phyloP scores from a whole-genome alignment of 164 flowering plant genomes.

The Stephania yunnanensis region DNA sequence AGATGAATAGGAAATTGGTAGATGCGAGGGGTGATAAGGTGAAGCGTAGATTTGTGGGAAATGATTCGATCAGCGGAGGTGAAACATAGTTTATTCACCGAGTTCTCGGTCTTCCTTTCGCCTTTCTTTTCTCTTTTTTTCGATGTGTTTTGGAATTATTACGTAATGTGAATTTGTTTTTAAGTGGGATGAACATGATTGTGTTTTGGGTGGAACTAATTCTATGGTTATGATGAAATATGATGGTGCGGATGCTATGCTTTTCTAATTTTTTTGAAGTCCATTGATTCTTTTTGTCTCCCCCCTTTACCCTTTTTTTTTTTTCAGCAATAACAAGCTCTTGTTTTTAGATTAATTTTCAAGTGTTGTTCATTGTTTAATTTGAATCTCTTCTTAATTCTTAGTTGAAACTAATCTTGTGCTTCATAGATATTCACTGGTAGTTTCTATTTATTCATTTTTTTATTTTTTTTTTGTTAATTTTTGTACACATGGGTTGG shows the following conservation, averaged over 20 bases:
- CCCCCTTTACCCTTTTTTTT: background rate
- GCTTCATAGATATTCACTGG: background rate
- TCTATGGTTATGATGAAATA: background rate
- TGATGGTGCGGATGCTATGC: background rate
- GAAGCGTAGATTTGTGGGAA: slow-evolving; percentile 12
- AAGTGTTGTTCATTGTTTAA: background rate
- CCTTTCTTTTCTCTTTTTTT: slow-evolving; percentile 10
- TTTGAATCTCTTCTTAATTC: background rate
- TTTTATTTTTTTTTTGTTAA: background rate
- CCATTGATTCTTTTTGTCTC: background rate
- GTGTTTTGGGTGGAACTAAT: background rate
- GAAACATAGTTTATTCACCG: background rate
- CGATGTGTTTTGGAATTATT: too few species aligned
- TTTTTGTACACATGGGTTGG: background rate
- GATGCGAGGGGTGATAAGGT: slow-evolving; percentile 3
- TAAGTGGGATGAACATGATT: slow-evolving; percentile 16
- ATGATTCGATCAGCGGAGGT: slow-evolving; percentile 17
- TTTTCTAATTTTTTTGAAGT: background rate
- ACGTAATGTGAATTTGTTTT: background rate
- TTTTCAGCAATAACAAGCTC: background rate
- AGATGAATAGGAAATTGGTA: slow-evolving; percentile 29
- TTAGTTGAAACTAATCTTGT: background rate
- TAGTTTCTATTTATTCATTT: background rate
- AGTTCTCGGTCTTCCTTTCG: background rate
- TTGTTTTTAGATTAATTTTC: background rate